Base-by-base conservation (phyloP, 1,284 basidiomycete genomes). In the Flammula alnicola region DNA sequence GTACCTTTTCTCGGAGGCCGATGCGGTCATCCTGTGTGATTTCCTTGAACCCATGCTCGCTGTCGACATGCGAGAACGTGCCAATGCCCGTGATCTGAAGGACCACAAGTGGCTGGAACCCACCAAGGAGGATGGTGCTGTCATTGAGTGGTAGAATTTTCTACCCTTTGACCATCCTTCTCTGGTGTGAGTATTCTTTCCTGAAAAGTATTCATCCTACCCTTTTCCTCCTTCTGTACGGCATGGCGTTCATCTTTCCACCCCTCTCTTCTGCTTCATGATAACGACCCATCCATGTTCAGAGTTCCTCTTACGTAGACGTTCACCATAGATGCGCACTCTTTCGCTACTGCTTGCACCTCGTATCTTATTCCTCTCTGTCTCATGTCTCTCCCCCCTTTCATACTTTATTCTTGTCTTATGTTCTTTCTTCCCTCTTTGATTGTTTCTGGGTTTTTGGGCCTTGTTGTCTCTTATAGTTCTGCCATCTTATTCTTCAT, bases 21-120 rank as follows among this genome's bases (percentile, higher is more conserved):
- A 91, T 51, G 77, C 88, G 0, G 63, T 65, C 30, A 66, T 73
- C 42, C 70, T 95, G 14, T 86, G 87, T 55, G 74, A 77, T 9
- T 95, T 95, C 71, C 69, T 95, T 42, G 73, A 80, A 59, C 91
- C 91, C 23, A 94, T 95, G 93, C 77, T 95, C 43, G 67, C 75
- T 29, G 66, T 86, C 49, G 86, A 93, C 65, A 85, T 86, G 58
- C 77, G 80, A 59, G 74, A 84, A 60, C 84, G 92, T 19, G 78
- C 78, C 23, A 72, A 80, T 32, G 92, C 92, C n/a, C 73, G 79
- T 38, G 87, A 93, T 52, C 77, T 93, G 74, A 72, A 88, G 46
- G 69, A 80, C 43, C 88, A 93, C 61, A 65, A 75, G 39, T 95
- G 93, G 93, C 68, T 95, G 42, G 74, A 80, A 44, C 69, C 78